Evolutionary conservation across 805 yeast genomes (phyloP), one percentile per base, ranked within the genome.

Genomic region (Pichia heedii): DNA sequence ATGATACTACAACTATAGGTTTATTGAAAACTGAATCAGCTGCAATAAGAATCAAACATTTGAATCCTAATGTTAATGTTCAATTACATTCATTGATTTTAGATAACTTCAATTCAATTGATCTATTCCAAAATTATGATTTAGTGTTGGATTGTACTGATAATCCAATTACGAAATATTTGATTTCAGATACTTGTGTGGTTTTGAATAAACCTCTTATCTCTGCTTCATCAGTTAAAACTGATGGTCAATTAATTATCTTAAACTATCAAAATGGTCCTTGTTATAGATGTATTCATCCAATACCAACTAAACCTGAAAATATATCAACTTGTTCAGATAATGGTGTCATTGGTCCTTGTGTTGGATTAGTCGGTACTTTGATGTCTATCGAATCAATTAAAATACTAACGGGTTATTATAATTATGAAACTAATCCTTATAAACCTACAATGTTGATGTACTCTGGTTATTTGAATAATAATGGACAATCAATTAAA

Each of bases 341-440:
- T 61, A 95, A 95, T 3, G 97, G 97, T 5, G 94, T 90, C 0
- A 61, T 93, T 22, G 98, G 98, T 0, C 95, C 97, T 0, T 93
- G 89, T n/a, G 94, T 93, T 43, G 99, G 98, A 0, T 54, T 87
- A 1, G 77, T 90, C 57, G 99, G 98, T 10, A 69, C 79, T 0
- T 71, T 84, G 70, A 90, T 93, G 84, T 95, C 96, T 0, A 63
- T 83, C 19, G 98, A 93, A 55, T 71, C 95, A 0, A 71, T 94
- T 22, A 89, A 90, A 57, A 68, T 90, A 8, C 54, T 86, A 2
- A 68, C 81, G 3, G 79, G 73, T 0, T 66, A 63, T 32, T 84
- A 85, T 52, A 62, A 67, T 0, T 29, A 33, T 1, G 73, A 70
- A 0, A 71, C 62, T 27, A 73, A 71, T 2, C 70, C 65, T 38